Evolutionary conservation across 306 rosid species (phyloP).

Genomic region (Cucumis cinereus): DNA sequence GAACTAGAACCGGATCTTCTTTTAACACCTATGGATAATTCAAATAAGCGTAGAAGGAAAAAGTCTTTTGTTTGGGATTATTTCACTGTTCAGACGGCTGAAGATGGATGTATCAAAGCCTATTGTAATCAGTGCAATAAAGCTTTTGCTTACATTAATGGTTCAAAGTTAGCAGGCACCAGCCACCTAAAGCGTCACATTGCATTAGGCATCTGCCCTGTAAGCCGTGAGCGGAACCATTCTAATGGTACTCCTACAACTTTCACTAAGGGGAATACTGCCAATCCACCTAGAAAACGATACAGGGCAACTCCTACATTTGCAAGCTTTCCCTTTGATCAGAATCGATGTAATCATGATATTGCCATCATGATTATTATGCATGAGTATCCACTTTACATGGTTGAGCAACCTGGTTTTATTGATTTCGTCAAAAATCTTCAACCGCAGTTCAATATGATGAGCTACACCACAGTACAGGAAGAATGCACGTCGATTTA

Average conservation of each 20-base stretch:
- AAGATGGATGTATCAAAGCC: conserved; percentile 50
- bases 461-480: conserved; percentile 30
- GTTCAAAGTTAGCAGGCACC: conserved; percentile 72
- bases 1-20: conserved; percentile 36
- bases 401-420: conserved; percentile 74
- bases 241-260: conserved; percentile 15
- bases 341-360: conserved; percentile 47
- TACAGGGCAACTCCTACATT: conserved; percentile 24
- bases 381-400: conserved; percentile 83
- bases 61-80: conserved; percentile 82
- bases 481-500: conserved; percentile 44
- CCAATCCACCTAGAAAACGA: conserved; percentile 43
- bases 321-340: conserved; percentile 44
- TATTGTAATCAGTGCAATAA: conserved; percentile 69
- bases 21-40: conserved; percentile 17
- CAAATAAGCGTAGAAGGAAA: conserved; percentile 52
- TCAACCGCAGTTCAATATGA: conserved; percentile 61
- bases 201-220: conserved; percentile 62
- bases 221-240: conserved; percentile 41
- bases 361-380: conserved; percentile 68
- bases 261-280: conserved; percentile 17
- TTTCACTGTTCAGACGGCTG: conserved; percentile 54
- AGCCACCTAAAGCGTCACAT: conserved; percentile 83
- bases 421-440: conserved; percentile 42
- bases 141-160: conserved; percentile 66